phyloP scores from a whole-genome alignment of 495 filamentous ascomycete species.

The Apiosordaria backusii region DNA sequence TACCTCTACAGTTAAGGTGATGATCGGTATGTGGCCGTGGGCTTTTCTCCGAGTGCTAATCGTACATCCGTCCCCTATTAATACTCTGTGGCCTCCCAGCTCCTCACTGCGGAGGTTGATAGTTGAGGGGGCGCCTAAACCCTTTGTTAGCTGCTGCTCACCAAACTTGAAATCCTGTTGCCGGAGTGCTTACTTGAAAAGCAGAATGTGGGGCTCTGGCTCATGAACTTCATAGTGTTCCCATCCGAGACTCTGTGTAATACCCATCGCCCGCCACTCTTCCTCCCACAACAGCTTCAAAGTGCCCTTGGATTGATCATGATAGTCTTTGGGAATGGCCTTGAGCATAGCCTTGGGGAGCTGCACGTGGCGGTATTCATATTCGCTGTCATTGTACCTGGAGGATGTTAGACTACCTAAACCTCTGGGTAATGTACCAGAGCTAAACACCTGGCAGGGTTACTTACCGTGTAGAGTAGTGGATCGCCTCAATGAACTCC shows the following conservation, averaged over 20 bases:
- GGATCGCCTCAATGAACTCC: constrained; percentile 86
- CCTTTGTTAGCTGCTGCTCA: constrained; percentile 5
- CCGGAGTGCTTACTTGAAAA: constrained; percentile 79
- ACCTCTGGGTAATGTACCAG: neutral
- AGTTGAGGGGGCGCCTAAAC: constrained; percentile 77
- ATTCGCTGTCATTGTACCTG: constrained; percentile 85
- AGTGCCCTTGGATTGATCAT: constrained; percentile 83
- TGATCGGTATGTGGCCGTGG: constrained; percentile 44
- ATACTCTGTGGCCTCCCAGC: neutral
- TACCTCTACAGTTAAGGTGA: constrained; percentile 35
- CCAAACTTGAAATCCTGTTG: neutral
- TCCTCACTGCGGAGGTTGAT: constrained; percentile 62
- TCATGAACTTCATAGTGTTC: constrained; percentile 99
- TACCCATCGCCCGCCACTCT: constrained; percentile 93
- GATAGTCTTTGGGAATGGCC: constrained; percentile 91
- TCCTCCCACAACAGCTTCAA: constrained; percentile 97
- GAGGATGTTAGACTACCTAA: constrained; percentile 13
- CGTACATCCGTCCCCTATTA: constrained; percentile 20
- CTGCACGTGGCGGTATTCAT: constrained; percentile 93
- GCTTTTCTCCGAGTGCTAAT: constrained; percentile 29
- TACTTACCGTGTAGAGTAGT: constrained; percentile 87
- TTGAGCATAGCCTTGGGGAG: constrained; percentile 98
- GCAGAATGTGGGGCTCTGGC: constrained; percentile 93
- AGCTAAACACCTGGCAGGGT: neutral
- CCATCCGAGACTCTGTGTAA: constrained; percentile 98